phyloP scores from a whole-genome alignment of 1,139 yeast species.

The Saccharomycopsis hybrid region DNA sequence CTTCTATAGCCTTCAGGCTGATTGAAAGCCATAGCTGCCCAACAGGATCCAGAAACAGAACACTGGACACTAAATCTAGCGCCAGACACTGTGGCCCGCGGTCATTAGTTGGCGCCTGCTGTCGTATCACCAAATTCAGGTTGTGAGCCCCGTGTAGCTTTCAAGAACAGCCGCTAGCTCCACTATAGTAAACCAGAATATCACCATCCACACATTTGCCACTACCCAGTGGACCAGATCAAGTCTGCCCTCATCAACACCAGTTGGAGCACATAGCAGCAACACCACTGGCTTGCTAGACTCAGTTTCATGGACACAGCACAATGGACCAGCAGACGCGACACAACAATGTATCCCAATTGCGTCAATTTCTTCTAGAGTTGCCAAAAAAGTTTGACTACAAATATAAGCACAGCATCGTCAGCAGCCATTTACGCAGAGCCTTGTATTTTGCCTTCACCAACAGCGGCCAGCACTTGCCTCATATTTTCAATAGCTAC shows the following conservation, averaged over 20 bases:
- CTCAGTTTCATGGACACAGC: no score
- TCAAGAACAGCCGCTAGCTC: not conserved
- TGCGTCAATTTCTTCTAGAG: slow-evolving; percentile 10
- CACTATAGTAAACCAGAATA: slow-evolving; percentile 19
- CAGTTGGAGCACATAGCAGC: no score
- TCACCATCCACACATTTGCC: slow-evolving; percentile 24
- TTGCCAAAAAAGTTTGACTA: slow-evolving; percentile 10
- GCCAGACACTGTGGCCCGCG: no score
- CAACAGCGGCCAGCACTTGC: slow-evolving; percentile 41
- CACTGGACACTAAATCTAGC: no score
- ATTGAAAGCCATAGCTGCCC: not conserved
- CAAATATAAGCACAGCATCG: slow-evolving; percentile 5
- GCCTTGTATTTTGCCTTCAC: slow-evolving; percentile 49
- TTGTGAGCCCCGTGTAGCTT: no score
- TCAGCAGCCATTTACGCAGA: slow-evolving; percentile 35
- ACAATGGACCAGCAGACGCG: not conserved
- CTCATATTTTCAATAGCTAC: slow-evolving; percentile 36
- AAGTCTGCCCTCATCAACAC: no score
- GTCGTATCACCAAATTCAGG: no score
- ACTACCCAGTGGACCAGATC: slow-evolving; percentile 26
- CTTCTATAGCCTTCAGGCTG: not conserved
- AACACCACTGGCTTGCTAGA: no score
- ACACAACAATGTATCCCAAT: not conserved
- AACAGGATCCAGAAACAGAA: no score
- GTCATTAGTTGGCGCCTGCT: no score